Percentiles rank a stretch among this genome's conserved stretches.
Evolutionary conservation across 495 filamentous ascomycete species (phyloP).

Genomic region (Glarea lozoyensis): DNA sequence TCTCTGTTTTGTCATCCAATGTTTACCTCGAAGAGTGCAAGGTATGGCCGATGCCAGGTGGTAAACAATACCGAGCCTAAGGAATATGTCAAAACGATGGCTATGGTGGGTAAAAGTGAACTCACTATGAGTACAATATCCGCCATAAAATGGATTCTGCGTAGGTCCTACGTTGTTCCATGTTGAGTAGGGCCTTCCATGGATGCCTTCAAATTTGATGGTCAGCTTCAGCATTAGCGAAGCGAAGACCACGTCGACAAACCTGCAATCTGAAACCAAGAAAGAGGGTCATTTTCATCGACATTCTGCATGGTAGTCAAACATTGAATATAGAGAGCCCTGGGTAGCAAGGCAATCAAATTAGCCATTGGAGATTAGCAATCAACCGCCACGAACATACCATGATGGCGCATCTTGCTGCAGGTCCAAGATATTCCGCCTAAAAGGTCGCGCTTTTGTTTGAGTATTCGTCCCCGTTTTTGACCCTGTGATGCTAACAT

Average conservation of each 20-base stretch:
- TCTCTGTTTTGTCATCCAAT: neutral
- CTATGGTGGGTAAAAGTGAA: neutral
- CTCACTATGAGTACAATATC: constrained; percentile 39
- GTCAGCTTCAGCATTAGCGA: constrained; percentile 2
- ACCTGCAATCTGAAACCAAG: constrained; percentile 41
- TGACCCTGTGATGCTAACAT: no score
- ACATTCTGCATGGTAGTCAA: constrained; percentile 30
- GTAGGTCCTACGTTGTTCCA: constrained; percentile 32
- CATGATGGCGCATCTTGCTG: no score
- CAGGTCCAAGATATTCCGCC: constrained; percentile 9
- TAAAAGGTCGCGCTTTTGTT: no score
- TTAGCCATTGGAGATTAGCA: neutral
- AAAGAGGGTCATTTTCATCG: constrained; percentile 31
- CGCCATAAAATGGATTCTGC: constrained; percentile 8
- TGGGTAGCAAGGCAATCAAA: constrained; percentile 1
- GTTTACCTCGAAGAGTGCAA: constrained; percentile 35
- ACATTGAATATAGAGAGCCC: constrained; percentile 33
- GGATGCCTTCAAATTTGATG: constrained; percentile 32
- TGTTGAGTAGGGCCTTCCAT: constrained; percentile 36
- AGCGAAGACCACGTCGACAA: constrained; percentile 11
- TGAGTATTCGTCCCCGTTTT: no score
- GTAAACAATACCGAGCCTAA: constrained; percentile 31
- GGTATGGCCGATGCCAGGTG: constrained; percentile 38
- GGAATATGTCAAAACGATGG: constrained; percentile 14
- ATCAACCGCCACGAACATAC: neutral